Base-by-base conservation (phyloP, 2,329 filamentous ascomycete species). In the Microascus cirrosus region DNA sequence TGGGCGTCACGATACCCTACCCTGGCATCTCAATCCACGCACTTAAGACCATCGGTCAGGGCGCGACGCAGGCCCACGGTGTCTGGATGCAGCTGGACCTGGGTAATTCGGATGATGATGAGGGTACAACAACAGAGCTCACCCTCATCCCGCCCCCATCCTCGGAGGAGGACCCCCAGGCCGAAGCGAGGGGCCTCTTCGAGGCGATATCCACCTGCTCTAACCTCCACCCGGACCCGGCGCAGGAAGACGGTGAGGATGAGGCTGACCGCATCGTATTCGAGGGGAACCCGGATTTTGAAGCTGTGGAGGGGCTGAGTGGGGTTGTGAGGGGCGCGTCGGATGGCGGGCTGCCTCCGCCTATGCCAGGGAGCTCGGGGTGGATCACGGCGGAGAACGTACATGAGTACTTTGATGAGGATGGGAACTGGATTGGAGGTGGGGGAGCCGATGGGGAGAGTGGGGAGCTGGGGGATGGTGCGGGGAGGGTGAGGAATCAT, bases 351-450 rank as follows among this genome's bases (percentile, higher is more conserved):
- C 66, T 86, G 25, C 84, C 84, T n/a, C 83, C 83, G 1, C 81
- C 84, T 0, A 81, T 88, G 69, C 86, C 88, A 0, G 87, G 88
- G 1, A 89, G 87, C 55, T 82, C 82, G 0, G 88, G 88, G 0
- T 93, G 89, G 89, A 91, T 97, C 67, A 97, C 93, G 18, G 88
- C 89, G 10, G 93, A 96, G 59, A 97, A 96, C 65, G 85, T 95
- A 68, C 78, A 87, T 62, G 82, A 95, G 63, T 95, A 84, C 67
- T 89, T 94, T 70, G 89, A 94, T 64, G 84, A 81, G 61, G 80
- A 91, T 10, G 90, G 90, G 2, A 91, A 93, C 67, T 93, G 87
- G 81, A 86, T 88, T 62, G 73, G 67, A 2, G 71, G 67, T 7
- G 76, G 72, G 28, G 81, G 76, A 52, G 32, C 39, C 15, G 74